Evolutionary conservation across 164 flowering plant species (phyloP), one percentile per base, ranked within the genome.

Genomic region (Brasenia schreberi): DNA sequence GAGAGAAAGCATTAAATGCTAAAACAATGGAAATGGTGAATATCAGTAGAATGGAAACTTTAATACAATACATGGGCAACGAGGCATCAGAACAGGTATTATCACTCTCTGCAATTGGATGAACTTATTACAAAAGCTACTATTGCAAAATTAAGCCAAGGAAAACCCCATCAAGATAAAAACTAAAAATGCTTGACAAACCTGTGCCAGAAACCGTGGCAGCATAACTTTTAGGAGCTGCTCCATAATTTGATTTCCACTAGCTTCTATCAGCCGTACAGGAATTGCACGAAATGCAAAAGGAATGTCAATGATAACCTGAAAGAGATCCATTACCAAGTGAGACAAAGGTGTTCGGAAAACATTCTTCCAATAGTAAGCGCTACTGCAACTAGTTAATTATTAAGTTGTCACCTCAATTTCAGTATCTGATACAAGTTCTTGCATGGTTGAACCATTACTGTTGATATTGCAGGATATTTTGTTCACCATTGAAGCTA

Each of bases 401-500:
- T 23, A 23, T 23, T n/a, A 18, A 60, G 33, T 18, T 63, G 59
- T 43, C 17, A 81, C 98, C 98, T 90, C 96, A 74, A 90, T 93
- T 52, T 80, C 74, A 18, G 98, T 78, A 72, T 90, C 89, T 42
- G 98, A 88, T 43, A 83, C 84, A 68, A 93, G 92, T 67, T 77
- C 78, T 73, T 86, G 89, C 27, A 68, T 52, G 7, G 74, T 72
- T 42, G 87, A 81, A 75, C 79, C 75, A 45, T 72, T 75, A 67
- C 23, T 64, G 14, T 42, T 66, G 66, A 66, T 68, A 65, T 70
- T 81, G 72, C 88, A 90, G 53, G 97, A 88, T 68, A 93, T 81
- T 45, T 56, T 78, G 71, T 93, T 93, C 85, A 81, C 92, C 98
- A 93, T 93, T 44, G 81, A 85, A 90, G 98, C 98, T 93, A 96